Evolutionary conservation across 805 yeast genomes (phyloP).

Genomic region (Sugiyamaella chiloensis): DNA sequence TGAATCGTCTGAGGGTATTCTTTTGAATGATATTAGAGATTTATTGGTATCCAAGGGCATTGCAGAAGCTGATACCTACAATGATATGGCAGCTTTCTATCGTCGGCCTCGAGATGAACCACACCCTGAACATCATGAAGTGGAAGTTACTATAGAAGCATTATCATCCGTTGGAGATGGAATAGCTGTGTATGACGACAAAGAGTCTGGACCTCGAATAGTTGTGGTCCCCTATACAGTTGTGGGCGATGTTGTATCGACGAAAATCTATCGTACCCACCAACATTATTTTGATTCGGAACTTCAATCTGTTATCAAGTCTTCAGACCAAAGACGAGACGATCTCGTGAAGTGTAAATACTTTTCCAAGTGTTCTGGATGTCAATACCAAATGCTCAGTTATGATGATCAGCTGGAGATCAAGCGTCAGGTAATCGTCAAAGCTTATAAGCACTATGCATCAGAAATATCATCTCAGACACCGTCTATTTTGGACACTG

Average conservation of each 20-base stretch:
- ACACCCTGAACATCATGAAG: slow-evolving; percentile 49
- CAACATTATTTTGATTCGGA: slow-evolving; percentile 74
- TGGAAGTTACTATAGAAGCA: slow-evolving; percentile 53
- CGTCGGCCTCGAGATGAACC: slow-evolving; percentile 43
- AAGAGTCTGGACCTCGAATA: slow-evolving; percentile 40
- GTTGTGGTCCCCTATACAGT: slow-evolving; percentile 81
- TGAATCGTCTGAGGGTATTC: slow-evolving; percentile 77
- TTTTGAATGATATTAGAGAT: slow-evolving; percentile 67
- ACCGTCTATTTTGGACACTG: slow-evolving; percentile 63
- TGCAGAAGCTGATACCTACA: slow-evolving; percentile 42
- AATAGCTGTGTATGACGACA: slow-evolving; percentile 53
- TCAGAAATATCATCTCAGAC: slow-evolving; percentile 30
- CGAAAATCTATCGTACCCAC: slow-evolving; percentile 75
- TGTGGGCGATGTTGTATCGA: slow-evolving; percentile 75
- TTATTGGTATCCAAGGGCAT: slow-evolving; percentile 46
- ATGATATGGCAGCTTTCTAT: slow-evolving; percentile 63
- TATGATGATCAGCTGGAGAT: slow-evolving; percentile 70
- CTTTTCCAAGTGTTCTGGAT: slow-evolving; percentile 91
- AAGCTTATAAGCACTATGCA: slow-evolving; percentile 73
- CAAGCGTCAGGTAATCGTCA: slow-evolving; percentile 69
- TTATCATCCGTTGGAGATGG: slow-evolving; percentile 87
- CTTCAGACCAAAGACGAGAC: slow-evolving; percentile 49
- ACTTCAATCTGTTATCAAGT: slow-evolving; percentile 48
- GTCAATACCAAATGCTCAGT: slow-evolving; percentile 81
- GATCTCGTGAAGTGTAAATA: slow-evolving; percentile 68